Conservation (phyloP, 352 stramenopile genomes). For the Globisporangium nodosum region DNA sequence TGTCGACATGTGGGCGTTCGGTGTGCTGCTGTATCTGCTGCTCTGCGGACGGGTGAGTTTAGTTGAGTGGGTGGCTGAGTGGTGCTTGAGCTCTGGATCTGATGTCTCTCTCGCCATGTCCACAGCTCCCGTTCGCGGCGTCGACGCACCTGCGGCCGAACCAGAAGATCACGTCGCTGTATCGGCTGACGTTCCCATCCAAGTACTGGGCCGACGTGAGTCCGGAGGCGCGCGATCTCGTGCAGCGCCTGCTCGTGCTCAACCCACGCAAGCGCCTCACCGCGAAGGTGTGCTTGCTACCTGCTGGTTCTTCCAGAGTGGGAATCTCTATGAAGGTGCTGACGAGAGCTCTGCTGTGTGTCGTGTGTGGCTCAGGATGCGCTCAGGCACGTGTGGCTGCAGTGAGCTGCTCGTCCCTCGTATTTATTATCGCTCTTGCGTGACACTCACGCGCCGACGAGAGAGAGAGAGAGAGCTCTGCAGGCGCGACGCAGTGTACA, state of each 20-base stretch:
- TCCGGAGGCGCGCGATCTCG: conserved; percentile 45
- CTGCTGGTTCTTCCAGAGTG: background rate
- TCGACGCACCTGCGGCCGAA: conserved; percentile 51
- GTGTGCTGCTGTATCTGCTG: conserved; percentile 95
- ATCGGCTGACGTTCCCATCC: conserved; percentile 61
- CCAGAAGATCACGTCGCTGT: conserved; percentile 58
- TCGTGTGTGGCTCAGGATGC: background rate
- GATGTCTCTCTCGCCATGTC: background rate
- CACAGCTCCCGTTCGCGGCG: conserved; percentile 55
- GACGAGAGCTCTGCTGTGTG: background rate
- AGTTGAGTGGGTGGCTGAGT: background rate
- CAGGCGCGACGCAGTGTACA: background rate
- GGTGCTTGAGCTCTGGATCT: background rate
- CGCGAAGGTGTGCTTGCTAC: conserved; percentile 13
- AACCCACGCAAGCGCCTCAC: conserved; percentile 46
- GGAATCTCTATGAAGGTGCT: background rate
- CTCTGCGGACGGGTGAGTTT: conserved; percentile 91
- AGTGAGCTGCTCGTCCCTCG: background rate
- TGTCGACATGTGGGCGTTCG: conserved; percentile 97
- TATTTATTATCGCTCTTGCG: background rate
- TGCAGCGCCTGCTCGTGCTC: conserved; percentile 54
- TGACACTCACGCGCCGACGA: background rate
- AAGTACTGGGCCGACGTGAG: conserved; percentile 76
- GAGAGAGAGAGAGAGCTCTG: too few species aligned
- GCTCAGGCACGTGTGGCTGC: background rate